Base-by-base conservation (phyloP, 1,284 basidiomycete species). In the Cutaneotrichosporon mucoides region DNA sequence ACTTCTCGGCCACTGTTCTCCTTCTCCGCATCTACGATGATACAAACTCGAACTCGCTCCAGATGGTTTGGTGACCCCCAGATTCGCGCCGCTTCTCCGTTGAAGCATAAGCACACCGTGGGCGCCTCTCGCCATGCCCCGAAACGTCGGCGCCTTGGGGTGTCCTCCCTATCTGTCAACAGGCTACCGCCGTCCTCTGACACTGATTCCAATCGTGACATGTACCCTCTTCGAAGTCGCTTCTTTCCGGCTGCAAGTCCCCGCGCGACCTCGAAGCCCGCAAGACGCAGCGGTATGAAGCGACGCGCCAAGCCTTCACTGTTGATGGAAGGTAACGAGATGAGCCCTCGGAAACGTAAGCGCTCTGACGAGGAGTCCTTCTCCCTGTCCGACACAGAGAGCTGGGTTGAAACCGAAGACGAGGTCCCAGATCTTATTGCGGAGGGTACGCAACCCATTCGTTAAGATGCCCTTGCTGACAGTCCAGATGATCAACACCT, bases 401-500 rank as follows among this genome's bases (percentile, higher is more conserved):
- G 72, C 51, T 76, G 73, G 73, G 53, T 72, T 1, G 72, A 74
- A 49, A 68, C 72, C 15, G 68, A 69, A 15, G 67, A 67, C 40
- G 70, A 70, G 36, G 66, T 70, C 55, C 69, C 71, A 5, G 72
- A 78, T 34, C 73, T 71, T 50, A 77, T 76, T 11, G 75, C 67
- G 4, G 73, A 78, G 45, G 71, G 76, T 77, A 59, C 59, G 71
- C 65, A 12, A 34, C 33, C 24, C 24, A 8, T 9, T 7, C 15
- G 11, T 13, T 24, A 4, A 13, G 7, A 35, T 38, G 34, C 10
- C 7, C 13, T 37, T 37, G 54, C 59, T 38, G 59, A 24, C 41
- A 6, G 24, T 4, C 48, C 75, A 92, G 90, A 88, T 62, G 89
- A 92, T 69, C 86, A 90, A 68, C 85, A 87, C 71, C 81, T 91